A percentile compares a stretch with the other conserved stretches of the same genome.
These are phyloP conservation scores for Cystobasidium sp. DNA, from an alignment of 1,284 basidiomycete species.

Conservation along the genomic window DNA sequence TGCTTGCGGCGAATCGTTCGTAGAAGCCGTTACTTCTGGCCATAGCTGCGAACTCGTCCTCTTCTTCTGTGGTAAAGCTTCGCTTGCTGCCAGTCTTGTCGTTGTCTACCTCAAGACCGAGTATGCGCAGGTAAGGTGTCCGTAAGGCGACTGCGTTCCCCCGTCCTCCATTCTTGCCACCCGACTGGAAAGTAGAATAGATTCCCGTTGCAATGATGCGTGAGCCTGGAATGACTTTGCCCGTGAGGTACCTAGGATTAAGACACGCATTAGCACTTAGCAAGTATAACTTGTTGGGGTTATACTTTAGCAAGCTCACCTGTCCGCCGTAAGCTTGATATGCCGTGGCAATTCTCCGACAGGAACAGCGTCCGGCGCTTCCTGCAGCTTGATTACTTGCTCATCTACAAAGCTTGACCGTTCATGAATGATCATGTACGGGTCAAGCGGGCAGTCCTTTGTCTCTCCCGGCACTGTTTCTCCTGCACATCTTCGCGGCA, in stretches of 20 bases:
- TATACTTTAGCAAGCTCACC: slow-evolving; percentile 56
- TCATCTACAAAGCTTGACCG: slow-evolving; percentile 94
- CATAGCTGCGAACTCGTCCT: slow-evolving; percentile 84
- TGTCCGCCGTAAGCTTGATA: slow-evolving; percentile 88
- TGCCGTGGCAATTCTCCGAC: slow-evolving; percentile 97
- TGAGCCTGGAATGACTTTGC: slow-evolving; percentile 90
- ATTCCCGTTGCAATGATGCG: slow-evolving; percentile 93
- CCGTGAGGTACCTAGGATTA: slow-evolving; percentile 69
- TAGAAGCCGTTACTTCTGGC: slow-evolving; percentile 88
- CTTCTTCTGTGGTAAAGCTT: slow-evolving; percentile 90
- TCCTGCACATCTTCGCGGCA: slow-evolving; percentile 81
- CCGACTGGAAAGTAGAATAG: slow-evolving; percentile 89
- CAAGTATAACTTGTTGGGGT: background rate
- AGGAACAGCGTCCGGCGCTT: slow-evolving; percentile 99
- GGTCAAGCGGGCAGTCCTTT: slow-evolving; percentile 93
- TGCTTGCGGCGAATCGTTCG: slow-evolving; percentile 89
- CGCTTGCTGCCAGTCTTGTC: slow-evolving; percentile 67
- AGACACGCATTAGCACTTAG: background rate
- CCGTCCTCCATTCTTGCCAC: slow-evolving; percentile 67
- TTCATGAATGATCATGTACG: slow-evolving; percentile 93
- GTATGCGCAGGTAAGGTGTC: slow-evolving; percentile 89
- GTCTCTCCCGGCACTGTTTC: slow-evolving; percentile 66
- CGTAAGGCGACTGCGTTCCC: slow-evolving; percentile 79
- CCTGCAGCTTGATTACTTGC: slow-evolving; percentile 95
- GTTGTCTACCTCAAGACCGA: slow-evolving; percentile 87